Base-by-base conservation (phyloP, 192 early-diverging fungal species). In the Chytriomyces sp. region DNA sequence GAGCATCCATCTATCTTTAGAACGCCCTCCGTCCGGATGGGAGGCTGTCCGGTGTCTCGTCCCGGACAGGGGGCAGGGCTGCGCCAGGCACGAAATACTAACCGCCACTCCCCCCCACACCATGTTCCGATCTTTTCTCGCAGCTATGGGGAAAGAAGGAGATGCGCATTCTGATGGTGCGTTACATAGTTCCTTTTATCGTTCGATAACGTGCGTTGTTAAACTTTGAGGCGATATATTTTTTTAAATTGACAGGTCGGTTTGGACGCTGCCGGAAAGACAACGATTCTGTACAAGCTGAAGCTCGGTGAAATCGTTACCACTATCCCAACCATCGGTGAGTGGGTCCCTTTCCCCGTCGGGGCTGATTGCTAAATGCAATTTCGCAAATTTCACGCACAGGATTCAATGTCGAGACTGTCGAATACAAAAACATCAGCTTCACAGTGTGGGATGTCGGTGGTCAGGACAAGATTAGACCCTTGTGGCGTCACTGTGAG, bases 391-490 rank as follows among this genome's bases (percentile, higher is more conserved):
- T n/a, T 77, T 23, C n/a, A n/a, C n/a, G n/a, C n/a, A n/a, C n/a
- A 89, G 97, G 97, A 64, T 97, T 98, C 88, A 98, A 98, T 82
- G 96, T 97, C 76, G 97, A 98, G 87, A 96, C 94, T 59, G 95
- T 98, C 77, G 92, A 94, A 83, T 97, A 98, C 91, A 97, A 96
- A 89, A 97, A 96, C 91, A 95, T 96, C 87, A 94, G 89, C 82
- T 99, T 98, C 87, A 96, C 93, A 53, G 94, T 98, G 78, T 98
- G 96, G 96, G 97, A 99, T 85, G 95, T 99, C 75, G 97, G 97
- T 79, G 97, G 97, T 85, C 95, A 97, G 87, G 95, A 97, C 88
- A 96, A 96, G 89, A 99, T 99, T 76, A 90, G 97, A 82, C 95
- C 95, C 45, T 88, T 98, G 82, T 98, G 97, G 97, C 89, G 96